Percentiles rank a stretch among this genome's conserved stretches.
Conservation (phyloP, 169 alveolate genomes). For the Theileria luwenshuni region DNA sequence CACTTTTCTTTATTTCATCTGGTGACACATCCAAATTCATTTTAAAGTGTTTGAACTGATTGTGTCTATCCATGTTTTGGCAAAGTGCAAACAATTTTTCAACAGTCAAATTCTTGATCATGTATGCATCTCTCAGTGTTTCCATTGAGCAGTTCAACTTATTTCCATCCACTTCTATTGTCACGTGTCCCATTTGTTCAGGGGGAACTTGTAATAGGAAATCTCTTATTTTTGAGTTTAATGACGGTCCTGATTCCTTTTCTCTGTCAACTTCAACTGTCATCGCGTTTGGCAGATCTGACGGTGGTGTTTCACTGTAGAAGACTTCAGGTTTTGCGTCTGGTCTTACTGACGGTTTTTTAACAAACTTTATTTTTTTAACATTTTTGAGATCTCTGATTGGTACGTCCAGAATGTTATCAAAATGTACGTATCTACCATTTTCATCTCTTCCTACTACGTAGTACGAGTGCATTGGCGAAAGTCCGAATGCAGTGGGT, state of each 20-base stretch:
- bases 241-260: constrained; percentile 8
- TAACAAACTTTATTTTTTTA: constrained; percentile 23
- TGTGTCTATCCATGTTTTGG: constrained; percentile 24
- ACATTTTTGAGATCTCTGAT: constrained; percentile 39
- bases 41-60: constrained; percentile 26
- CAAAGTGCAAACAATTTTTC: constrained; percentile 58
- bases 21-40: constrained; percentile 32
- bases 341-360: constrained; percentile 39
- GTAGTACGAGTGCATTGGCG: constrained; percentile 60
- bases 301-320: constrained; percentile 41
- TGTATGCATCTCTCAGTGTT: constrained; percentile 58
- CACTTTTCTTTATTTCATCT: constrained; percentile 24
- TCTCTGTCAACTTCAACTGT: constrained; percentile 31
- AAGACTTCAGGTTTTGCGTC: constrained; percentile 20
- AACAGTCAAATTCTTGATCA: constrained; percentile 51
- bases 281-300: constrained; percentile 26
- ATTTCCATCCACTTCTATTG: constrained; percentile 47
- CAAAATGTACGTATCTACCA: constrained; percentile 46
- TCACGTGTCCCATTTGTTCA: constrained; percentile 54
- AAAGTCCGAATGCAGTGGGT: constrained; percentile 64
- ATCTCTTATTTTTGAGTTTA: constrained; percentile 60
- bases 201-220: constrained; percentile 61
- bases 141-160: constrained; percentile 57
- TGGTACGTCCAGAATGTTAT: constrained; percentile 48
- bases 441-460: constrained; percentile 53